Percentiles rank a stretch among this genome's conserved stretches.
These are phyloP conservation scores for Pholiota molesta DNA, from an alignment of 768 basidiomycete species.

Conservation along the genomic window DNA sequence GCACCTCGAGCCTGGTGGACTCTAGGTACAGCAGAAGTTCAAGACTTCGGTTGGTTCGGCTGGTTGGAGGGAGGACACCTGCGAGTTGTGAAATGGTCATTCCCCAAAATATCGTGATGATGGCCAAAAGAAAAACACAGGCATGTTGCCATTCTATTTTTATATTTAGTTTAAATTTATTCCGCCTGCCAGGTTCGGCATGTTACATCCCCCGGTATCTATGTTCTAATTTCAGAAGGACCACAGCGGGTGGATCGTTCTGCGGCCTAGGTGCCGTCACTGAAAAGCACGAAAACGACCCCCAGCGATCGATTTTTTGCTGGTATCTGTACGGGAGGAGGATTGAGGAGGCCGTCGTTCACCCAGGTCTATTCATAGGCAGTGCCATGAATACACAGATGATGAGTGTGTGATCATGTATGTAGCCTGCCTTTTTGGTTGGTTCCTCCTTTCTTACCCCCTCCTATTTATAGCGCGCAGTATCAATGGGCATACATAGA, in stretches of 20 bases:
- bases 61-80: not conserved
- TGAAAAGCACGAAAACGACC: not conserved
- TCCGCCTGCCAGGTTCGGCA: not conserved
- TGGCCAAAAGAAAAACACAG: not conserved
- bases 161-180: not conserved
- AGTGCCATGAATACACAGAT: too few species aligned
- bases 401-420: not conserved
- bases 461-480: not conserved
- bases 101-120: not conserved
- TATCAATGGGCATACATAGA: not conserved
- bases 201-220: not conserved
- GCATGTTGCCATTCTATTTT: not conserved
- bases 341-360: not conserved
- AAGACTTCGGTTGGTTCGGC: too few species aligned
- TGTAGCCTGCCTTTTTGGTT: not conserved
- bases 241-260: not conserved
- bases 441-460: not conserved
- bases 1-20: too few species aligned
- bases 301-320: not conserved
- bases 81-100: not conserved
- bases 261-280: not conserved
- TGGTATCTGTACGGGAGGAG: too few species aligned
- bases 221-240: not conserved
- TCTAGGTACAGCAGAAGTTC: not conserved
- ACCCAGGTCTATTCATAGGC: not conserved